phyloP scores from a whole-genome alignment of 768 basidiomycete genomes.

The Coprinopsis strossmayeri region DNA sequence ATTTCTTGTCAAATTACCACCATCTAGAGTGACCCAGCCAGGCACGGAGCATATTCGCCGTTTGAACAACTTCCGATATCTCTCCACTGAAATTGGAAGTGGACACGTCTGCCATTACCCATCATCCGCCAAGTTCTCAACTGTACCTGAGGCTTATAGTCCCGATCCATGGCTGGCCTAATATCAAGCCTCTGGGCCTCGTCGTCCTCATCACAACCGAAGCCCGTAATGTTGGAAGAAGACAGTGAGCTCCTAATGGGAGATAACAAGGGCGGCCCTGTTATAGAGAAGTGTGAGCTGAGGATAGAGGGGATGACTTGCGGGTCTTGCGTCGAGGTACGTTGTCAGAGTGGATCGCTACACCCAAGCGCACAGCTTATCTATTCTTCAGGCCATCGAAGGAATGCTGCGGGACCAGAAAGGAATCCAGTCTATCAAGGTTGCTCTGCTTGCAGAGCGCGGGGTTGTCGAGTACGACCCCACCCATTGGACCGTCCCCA shows the following conservation, averaged over 20 bases:
- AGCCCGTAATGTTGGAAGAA: slow-evolving; percentile 14
- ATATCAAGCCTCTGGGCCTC: slow-evolving; percentile 6
- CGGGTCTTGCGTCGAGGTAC: slow-evolving; percentile 80
- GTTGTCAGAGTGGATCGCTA: slow-evolving; percentile 15
- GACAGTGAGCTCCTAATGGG: slow-evolving; percentile 17
- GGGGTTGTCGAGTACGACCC: slow-evolving; percentile 89
- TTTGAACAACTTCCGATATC: not conserved
- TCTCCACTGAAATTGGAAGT: not conserved
- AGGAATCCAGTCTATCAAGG: slow-evolving; percentile 89
- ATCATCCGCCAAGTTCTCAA: not conserved
- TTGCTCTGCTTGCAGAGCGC: slow-evolving; percentile 95
- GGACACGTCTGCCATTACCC: slow-evolving; percentile 3
- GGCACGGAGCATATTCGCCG: slow-evolving; percentile 1
- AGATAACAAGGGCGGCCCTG: slow-evolving; percentile 17
- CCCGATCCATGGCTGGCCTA: slow-evolving; percentile 9
- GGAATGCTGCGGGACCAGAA: slow-evolving; percentile 71
- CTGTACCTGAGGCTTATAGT: slow-evolving; percentile 3
- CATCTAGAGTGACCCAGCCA: no score
- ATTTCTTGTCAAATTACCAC: no score
- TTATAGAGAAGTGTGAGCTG: slow-evolving; percentile 61
- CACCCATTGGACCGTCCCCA: slow-evolving; percentile 69
- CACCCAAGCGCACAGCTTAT: not conserved
- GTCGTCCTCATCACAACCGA: slow-evolving; percentile 7
- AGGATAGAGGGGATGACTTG: slow-evolving; percentile 90
- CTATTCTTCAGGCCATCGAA: slow-evolving; percentile 62